Evolutionary conservation across 2,329 filamentous ascomycete genomes (phyloP), one percentile per base, ranked within the genome.

Genomic region (Aspergillus novofumigatus): DNA sequence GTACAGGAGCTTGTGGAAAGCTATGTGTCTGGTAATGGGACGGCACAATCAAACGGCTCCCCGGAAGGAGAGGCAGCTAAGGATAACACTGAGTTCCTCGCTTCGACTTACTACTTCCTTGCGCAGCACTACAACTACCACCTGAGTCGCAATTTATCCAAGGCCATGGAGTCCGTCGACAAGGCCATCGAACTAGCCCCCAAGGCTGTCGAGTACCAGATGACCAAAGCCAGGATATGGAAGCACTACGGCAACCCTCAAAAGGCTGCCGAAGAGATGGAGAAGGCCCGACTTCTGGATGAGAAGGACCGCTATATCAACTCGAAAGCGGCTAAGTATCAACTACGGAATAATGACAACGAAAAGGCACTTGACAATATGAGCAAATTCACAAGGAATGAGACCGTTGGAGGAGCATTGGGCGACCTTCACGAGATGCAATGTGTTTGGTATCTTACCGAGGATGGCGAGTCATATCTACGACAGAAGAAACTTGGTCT

Each of bases 391-490:
- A 99, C 95, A 0, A 84, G 93, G 54, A 92, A 92, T 53, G 94
- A 99, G 69, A 89, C 91, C 3, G 83, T 88, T 11, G 92, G 91
- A 5, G 94, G 94, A 1, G 90, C 95, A 4, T 79, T 99, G 44
- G 90, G 89, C 50, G 94, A 99, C 74, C 84, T 99, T 38, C 83
- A 95, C 63, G 94, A 99, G 67, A 99, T 99, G 94, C 94, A 99
- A 77, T 97, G 92, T 72, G 86, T 97, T 65, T 99, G 94, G 95
- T 99, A 87, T 72, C 78, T 99, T 68, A 94, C 91, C 4, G 94
- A 99, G 76, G 95, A 99, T 70, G 94, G 91, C 55, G 90, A 97
- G 77, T 87, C 93, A 3, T 92, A 92, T 72, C 81, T 90, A 56
- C 87, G 94, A 52, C 89, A 92, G 72, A 87, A 87, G 62, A 92